These are phyloP conservation scores for Biscogniauxia marginata DNA, from an alignment of 2,329 filamentous ascomycete species.

Conservation along the genomic window DNA sequence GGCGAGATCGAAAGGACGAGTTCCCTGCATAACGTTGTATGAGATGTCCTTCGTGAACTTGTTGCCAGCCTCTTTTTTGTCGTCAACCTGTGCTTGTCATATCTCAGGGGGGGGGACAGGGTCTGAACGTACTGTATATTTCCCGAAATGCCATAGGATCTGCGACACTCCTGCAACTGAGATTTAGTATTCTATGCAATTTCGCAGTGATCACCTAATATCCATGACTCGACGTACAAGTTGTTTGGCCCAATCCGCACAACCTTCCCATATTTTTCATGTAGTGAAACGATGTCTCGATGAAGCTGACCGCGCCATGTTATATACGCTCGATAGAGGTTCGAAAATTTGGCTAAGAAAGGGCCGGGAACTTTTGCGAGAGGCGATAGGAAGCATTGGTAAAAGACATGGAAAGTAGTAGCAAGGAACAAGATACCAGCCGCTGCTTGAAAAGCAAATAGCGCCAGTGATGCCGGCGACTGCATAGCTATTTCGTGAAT, in stretches of 20 bases:
- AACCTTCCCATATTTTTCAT: conserved; percentile 11
- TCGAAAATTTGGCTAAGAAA: conserved; percentile 9
- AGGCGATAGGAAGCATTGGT: conserved; percentile 12
- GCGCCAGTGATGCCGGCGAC: no score
- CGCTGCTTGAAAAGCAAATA: background rate
- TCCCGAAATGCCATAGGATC: conserved; percentile 12
- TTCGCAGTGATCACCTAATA: background rate
- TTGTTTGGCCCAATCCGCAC: conserved; percentile 14
- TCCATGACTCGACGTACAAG: conserved; percentile 7
- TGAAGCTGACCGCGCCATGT: conserved; percentile 6
- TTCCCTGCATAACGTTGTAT: conserved; percentile 12
- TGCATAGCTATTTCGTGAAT: no score
- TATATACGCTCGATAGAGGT: conserved; percentile 5
- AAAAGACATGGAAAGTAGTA: conserved; percentile 3
- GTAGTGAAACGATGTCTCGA: conserved; percentile 5
- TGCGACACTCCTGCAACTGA: conserved; percentile 4
- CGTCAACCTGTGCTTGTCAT: background rate
- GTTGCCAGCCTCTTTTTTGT: conserved; percentile 3
- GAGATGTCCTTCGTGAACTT: conserved; percentile 7
- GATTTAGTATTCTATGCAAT: background rate
- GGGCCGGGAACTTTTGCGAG: conserved; percentile 12
- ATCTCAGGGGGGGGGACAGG: background rate
- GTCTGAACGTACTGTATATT: conserved; percentile 14
- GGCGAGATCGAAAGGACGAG: conserved; percentile 14
- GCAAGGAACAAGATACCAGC: background rate